These are phyloP conservation scores for Leucosporidium creatinivorum DNA, from an alignment of 768 basidiomycete species.

Conservation along the genomic window DNA sequence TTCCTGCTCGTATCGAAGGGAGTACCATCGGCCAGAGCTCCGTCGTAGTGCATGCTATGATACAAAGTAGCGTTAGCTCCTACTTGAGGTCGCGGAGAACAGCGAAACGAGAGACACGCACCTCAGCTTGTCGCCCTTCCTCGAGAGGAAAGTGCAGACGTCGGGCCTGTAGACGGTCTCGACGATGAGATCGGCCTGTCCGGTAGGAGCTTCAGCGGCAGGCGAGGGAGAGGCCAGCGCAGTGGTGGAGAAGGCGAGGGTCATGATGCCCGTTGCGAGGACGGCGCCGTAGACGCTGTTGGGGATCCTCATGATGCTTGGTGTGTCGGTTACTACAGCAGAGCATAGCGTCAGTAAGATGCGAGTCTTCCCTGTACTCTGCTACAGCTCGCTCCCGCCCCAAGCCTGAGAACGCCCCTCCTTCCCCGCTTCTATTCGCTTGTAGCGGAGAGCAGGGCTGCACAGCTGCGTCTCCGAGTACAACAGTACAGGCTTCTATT, in stretches of 20 bases:
- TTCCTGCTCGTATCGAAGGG: constrained; percentile 44
- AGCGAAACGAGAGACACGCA: no score
- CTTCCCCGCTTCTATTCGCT: no score
- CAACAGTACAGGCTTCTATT: no score
- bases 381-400: no score
- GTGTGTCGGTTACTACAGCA: no score
- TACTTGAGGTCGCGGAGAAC: not conserved
- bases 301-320: constrained; percentile 10
- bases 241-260: constrained; percentile 11
- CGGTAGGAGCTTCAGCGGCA: not conserved
- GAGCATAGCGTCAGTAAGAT: no score
- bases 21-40: constrained; percentile 9
- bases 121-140: constrained; percentile 23
- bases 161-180: constrained; percentile 25
- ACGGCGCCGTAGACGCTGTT: constrained; percentile 21
- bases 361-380: no score
- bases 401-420: no score
- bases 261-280: constrained; percentile 13
- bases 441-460: no score
- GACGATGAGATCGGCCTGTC: not conserved
- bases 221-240: not conserved
- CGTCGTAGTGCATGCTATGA: constrained; percentile 26
- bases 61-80: no score
- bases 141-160: constrained; percentile 21
- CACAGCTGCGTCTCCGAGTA: no score